phyloP scores from a whole-genome alignment of 306 rosid species.

The Prosopis cineraria region DNA sequence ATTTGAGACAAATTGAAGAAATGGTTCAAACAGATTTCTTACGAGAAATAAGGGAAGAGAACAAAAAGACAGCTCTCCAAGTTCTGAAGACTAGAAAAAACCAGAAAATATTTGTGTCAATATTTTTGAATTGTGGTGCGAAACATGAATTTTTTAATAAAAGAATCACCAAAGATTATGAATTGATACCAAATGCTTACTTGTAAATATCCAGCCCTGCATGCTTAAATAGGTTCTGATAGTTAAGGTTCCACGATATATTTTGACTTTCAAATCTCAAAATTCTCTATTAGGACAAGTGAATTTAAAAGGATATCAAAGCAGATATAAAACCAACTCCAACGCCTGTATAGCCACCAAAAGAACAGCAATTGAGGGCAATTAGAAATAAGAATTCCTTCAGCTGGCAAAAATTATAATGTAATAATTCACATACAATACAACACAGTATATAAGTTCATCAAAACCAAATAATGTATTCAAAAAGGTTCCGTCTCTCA shows the following conservation, averaged over 20 bases:
- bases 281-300: background rate
- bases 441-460: background rate
- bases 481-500: background rate
- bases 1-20: constrained; percentile 13
- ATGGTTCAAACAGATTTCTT: constrained; percentile 43
- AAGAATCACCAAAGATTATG: background rate
- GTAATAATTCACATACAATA: background rate
- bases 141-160: background rate
- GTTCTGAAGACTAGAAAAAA: constrained; percentile 65
- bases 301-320: constrained; percentile 68
- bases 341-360: constrained; percentile 58
- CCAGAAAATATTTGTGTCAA: constrained; percentile 18
- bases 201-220: constrained; percentile 79
- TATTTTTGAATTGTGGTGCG: constrained; percentile 1
- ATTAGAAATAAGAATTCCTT: constrained; percentile 8
- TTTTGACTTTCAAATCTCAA: constrained; percentile 21
- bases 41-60: constrained; percentile 84
- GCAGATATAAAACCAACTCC: constrained; percentile 86
- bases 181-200: constrained; percentile 46
- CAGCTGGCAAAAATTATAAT: background rate
- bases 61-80: constrained; percentile 85
- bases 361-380: constrained; percentile 23
- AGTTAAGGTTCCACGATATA: constrained; percentile 59
- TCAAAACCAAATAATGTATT: background rate
- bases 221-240: constrained; percentile 76